Base-by-base conservation (phyloP, 768 basidiomycete genomes). In the Atractiella rhizophila region DNA sequence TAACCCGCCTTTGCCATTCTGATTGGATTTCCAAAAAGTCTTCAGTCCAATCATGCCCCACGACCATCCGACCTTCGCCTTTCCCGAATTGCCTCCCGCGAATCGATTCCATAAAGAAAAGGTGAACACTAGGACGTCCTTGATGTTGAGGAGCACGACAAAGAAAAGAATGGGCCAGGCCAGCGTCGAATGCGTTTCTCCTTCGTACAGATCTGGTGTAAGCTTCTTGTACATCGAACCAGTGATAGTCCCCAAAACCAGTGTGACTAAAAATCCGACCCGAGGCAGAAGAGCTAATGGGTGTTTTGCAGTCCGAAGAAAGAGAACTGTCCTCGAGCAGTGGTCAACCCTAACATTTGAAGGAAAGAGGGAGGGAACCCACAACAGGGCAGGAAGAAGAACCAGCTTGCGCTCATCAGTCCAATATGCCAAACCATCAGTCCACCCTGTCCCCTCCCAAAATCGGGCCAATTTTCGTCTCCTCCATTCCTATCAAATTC, bases 241-340 rank as follows among this genome's bases (percentile, higher is more conserved):
- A 18, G 74, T 69, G 5, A n/a, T n/a, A n/a, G n/a, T n/a, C n/a
- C 79, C 80, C 29, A 86, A 55, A 1, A 63, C 57, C 39, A 65
- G 61, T 18, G 77, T 62, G 11, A 49, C 59, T 54, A 75, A 74
- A 60, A 83, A 85, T 0, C 62, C 60, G 23, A 68, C 37, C n/a
- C 73, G 66, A 6, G 66, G 64, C 13, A 74, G 35, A 19, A 64
- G 63, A 41, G 73, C 73, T 48, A 65, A 68, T 0, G 73, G 60
- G 52, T 81, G 75, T 36, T 71, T 72, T 0, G 75, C 73, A 13
- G 76, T 73, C 26, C 83, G 72, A 45, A 91, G 64, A 1, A 71
- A 69, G 45, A 88, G 78, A 24, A 69, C 85, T 88, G 53, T 1
- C 1, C 2, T 16, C 12, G 19, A 11, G 13, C 3, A 2, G 1